phyloP scores from a whole-genome alignment of 768 basidiomycete species.

The Suillus alpinus region DNA sequence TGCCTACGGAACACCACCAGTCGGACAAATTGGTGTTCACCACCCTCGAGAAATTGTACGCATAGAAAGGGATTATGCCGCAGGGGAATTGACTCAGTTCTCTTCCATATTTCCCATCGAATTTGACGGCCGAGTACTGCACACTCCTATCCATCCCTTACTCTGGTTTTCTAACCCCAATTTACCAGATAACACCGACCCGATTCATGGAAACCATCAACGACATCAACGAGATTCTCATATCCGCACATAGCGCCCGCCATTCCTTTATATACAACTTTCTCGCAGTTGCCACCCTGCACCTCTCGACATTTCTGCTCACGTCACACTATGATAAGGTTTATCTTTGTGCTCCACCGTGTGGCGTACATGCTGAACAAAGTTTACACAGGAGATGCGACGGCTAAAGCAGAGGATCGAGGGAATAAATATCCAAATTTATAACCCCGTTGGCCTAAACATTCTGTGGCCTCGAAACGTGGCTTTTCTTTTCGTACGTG shows the following conservation, averaged over 20 bases:
- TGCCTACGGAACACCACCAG: constrained; percentile 76
- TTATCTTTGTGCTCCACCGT: background rate
- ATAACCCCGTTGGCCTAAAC: constrained; percentile 85
- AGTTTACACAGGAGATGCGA: constrained; percentile 65
- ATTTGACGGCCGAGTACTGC: constrained; percentile 84
- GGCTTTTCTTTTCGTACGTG: constrained; percentile 89
- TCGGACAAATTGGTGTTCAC: constrained; percentile 85
- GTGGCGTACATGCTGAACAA: constrained; percentile 8
- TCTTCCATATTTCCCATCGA: constrained; percentile 87
- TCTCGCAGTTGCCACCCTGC: constrained; percentile 75
- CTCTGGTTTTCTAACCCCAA: background rate
- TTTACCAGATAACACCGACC: constrained; percentile 77
- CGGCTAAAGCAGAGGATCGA: constrained; percentile 62
- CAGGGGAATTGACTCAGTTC: constrained; percentile 90
- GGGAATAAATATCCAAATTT: constrained; percentile 66
- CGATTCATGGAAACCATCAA: constrained; percentile 91
- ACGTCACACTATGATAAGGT: constrained; percentile 84
- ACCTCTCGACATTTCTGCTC: constrained; percentile 68
- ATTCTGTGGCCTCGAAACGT: constrained; percentile 82
- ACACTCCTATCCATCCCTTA: background rate
- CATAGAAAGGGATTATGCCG: constrained; percentile 88
- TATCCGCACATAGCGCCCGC: constrained; percentile 78
- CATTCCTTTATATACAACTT: constrained; percentile 76
- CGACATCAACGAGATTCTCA: constrained; percentile 82
- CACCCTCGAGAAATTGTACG: constrained; percentile 90